phyloP scores from a whole-genome alignment of 164 flowering plant genomes.

The Sextonia rubra region DNA sequence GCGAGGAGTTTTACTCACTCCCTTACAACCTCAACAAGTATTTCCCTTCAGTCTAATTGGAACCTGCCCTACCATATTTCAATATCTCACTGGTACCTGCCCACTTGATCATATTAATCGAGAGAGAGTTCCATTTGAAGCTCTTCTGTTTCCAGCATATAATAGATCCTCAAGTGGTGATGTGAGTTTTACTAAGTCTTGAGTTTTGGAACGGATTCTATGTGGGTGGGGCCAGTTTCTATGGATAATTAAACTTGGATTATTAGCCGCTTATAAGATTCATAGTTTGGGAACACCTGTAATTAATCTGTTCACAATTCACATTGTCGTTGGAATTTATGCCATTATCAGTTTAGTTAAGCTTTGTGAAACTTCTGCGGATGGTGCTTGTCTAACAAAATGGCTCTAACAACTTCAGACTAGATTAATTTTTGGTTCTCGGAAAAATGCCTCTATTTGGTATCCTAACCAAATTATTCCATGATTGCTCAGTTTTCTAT shows the following conservation, averaged over 20 bases:
- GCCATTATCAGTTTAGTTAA: background rate
- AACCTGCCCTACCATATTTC: background rate
- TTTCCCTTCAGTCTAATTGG: slow-evolving; percentile 65
- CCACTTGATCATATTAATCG: background rate
- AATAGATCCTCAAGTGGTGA: background rate
- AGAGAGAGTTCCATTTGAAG: background rate
- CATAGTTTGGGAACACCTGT: slow-evolving; percentile 1
- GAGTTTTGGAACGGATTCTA: background rate
- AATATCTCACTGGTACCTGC: slow-evolving; percentile 1
- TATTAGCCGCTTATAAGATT: background rate
- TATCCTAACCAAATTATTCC: too few relatives aligned
- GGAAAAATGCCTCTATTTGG: too few relatives aligned
- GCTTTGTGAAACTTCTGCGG: background rate
- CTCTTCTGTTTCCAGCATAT: background rate
- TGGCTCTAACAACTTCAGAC: too few relatives aligned
- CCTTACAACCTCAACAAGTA: slow-evolving; percentile 72
- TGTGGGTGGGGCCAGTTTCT: background rate
- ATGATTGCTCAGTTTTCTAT: too few relatives aligned
- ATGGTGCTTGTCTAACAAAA: background rate
- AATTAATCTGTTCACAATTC: background rate
- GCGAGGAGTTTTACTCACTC: slow-evolving; percentile 79
- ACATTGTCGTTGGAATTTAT: background rate
- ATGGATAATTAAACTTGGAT: background rate
- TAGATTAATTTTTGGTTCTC: too few relatives aligned
- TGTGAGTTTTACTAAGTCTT: background rate